These are phyloP conservation scores for Angophora floribunda DNA, from an alignment of 345 rosid genomes.

Conservation along the genomic window DNA sequence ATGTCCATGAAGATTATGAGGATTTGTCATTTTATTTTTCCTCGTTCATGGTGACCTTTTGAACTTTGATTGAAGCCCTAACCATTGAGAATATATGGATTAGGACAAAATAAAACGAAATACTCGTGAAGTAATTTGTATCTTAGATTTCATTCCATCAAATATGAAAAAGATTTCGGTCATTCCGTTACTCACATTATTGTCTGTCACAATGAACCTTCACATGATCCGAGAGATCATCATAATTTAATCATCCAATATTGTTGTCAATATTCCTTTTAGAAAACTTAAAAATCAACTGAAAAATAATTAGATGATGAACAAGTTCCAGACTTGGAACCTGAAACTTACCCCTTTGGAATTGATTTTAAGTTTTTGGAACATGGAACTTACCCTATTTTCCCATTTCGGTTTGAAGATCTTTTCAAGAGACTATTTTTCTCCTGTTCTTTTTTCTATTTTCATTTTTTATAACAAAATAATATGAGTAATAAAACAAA, in stretches of 20 bases:
- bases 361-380: fast-evolving
- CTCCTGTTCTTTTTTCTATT: background rate
- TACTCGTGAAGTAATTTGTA: background rate
- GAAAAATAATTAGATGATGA: background rate
- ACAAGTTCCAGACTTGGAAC: background rate
- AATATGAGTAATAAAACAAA: background rate
- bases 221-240: background rate
- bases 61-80: background rate
- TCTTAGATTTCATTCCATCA: fast-evolving
- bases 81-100: fast-evolving
- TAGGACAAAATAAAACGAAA: background rate
- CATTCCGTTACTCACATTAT: fast-evolving
- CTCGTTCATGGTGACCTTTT: background rate
- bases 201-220: background rate
- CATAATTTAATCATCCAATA: background rate
- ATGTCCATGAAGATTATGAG: background rate
- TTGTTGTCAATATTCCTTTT: fast-evolving
- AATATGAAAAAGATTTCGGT: fast-evolving
- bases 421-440: background rate
- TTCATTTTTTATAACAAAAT: background rate
- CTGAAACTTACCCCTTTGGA: fast-evolving
- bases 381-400: fast-evolving
- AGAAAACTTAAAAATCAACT: background rate
- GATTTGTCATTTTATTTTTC: background rate
- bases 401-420: fast-evolving